phyloP scores from a whole-genome alignment of 1,139 yeast genomes.

The Candida pseudoviswanathii region DNA sequence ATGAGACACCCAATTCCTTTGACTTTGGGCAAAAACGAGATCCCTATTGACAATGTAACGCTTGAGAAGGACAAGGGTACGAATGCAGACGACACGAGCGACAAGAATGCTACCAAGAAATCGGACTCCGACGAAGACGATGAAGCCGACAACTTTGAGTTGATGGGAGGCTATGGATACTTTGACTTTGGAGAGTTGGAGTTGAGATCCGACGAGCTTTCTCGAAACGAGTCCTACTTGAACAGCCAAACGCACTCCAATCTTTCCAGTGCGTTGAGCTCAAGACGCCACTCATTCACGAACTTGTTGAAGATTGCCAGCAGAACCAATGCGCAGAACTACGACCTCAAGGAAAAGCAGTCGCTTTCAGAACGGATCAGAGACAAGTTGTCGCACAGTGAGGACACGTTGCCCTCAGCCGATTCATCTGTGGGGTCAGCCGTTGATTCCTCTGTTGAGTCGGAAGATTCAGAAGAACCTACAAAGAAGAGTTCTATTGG shows the following conservation, averaged over 20 bases:
- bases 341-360: constrained; percentile 31
- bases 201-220: constrained; percentile 30
- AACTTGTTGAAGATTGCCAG: constrained; percentile 25
- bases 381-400: constrained; percentile 33
- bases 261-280: constrained; percentile 20
- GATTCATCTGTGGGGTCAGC: neutral
- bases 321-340: constrained; percentile 8
- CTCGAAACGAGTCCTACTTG: constrained; percentile 32
- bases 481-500: constrained; percentile 23
- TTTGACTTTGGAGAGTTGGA: constrained; percentile 68
- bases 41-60: constrained; percentile 20
- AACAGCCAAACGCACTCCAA: constrained; percentile 30
- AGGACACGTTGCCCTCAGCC: constrained; percentile 16
- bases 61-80: constrained; percentile 8
- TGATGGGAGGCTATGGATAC: constrained; percentile 74
- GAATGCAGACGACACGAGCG: neutral
- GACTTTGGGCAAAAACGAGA: constrained; percentile 23
- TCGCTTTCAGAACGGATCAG: constrained; percentile 39
- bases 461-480: constrained; percentile 2
- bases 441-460: constrained; percentile 1
- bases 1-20: constrained; percentile 42
- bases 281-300: constrained; percentile 35
- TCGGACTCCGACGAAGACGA: constrained; percentile 9
- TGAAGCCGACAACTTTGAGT: constrained; percentile 29
- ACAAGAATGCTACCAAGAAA: neutral